Evolutionary conservation across 345 rosid genomes (phyloP), one percentile per base, ranked within the genome.

Genomic region (Eutrema japonicum): DNA sequence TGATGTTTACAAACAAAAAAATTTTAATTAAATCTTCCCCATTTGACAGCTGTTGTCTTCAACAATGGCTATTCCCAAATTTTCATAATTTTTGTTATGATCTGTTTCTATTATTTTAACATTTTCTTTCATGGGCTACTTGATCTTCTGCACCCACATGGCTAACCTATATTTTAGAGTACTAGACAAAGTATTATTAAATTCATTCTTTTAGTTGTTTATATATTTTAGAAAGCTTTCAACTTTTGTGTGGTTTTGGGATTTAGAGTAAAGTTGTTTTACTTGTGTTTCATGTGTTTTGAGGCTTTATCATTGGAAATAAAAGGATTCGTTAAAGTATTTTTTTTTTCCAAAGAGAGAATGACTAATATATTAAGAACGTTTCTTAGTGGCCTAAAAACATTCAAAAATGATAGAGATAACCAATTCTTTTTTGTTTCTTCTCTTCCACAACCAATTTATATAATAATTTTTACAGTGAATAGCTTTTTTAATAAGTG

Each of bases 91-190:
- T 59, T 50, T 74, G 29, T 29, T 7, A 6, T 53, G 65, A 64
- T 56, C 35, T 65, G 58, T 56, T 76, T 42, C 14, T 54, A 76
- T 37, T 76, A 54, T 62, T 69, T 16, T 62, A 61, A 67, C 74
- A 11, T 60, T 75, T 68, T 26, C 9, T 35, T 43, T 68, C 35
- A 70, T 76, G 75, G 64, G 66, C 61, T 54, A 32, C 51, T 70
- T 70, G 75, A 76, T 76, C 53, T 55, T 70, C 66, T 76, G 71
- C 75, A 64, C 75, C 71, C 79, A 76, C 79, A 70, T 76, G 79
- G 66, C 66, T 69, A 63, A 64, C 71, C 75, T 35, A 70, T 76
- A 71, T 70, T 63, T 76, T 70, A 76, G 79, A 74, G 79, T 63
- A 76, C 79, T 64, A 64, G 60, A 40, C 75, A 70, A 55, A 63